Percentiles rank a stretch among this genome's conserved stretches.
These are phyloP conservation scores for Leishmania turanica DNA, from an alignment of 208 protist species.

Conservation along the genomic window DNA sequence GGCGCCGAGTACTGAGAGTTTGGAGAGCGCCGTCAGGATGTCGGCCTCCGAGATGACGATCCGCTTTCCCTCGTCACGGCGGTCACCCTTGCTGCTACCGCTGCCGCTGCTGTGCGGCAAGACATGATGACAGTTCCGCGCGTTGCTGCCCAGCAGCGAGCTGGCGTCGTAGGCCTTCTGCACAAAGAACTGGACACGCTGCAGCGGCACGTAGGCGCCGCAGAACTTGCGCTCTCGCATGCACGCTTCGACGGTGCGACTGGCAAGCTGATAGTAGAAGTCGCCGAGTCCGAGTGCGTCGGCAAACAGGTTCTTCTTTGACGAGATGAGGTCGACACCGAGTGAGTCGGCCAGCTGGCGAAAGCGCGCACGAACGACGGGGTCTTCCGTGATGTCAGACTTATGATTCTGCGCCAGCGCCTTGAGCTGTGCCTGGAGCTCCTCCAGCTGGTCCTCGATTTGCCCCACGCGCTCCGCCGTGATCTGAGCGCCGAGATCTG, in stretches of 20 bases:
- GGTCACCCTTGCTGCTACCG: slow-evolving; percentile 4
- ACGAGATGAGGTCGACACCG: slow-evolving; percentile 86
- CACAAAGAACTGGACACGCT: slow-evolving; percentile 56
- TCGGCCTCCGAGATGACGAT: slow-evolving; percentile 67
- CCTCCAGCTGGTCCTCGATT: slow-evolving; percentile 79
- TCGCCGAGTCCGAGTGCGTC: slow-evolving; percentile 77
- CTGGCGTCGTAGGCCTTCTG: slow-evolving; percentile 62
- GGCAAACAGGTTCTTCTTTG: slow-evolving; percentile 87
- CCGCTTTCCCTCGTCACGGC: slow-evolving; percentile 14
- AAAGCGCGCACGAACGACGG: slow-evolving; percentile 83
- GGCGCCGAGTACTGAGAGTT: slow-evolving; percentile 69
- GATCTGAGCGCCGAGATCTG: slow-evolving; percentile 81
- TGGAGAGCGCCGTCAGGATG: slow-evolving; percentile 69
- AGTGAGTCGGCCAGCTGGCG: slow-evolving; percentile 88
- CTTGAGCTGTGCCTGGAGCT: slow-evolving; percentile 70
- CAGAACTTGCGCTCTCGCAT: slow-evolving; percentile 88
- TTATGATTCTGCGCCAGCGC: slow-evolving; percentile 62
- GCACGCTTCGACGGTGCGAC: slow-evolving; percentile 82
- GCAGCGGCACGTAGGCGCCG: slow-evolving; percentile 79
- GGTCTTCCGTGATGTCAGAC: slow-evolving; percentile 78
- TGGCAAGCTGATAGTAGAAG: slow-evolving; percentile 86
- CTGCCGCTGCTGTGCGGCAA: slow-evolving; percentile 6
- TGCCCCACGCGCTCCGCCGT: slow-evolving; percentile 81
- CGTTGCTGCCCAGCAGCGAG: slow-evolving; percentile 20
- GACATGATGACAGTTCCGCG: not conserved